Percentiles rank a stretch among this genome's conserved stretches.
Conservation (phyloP, 2,329 filamentous ascomycete genomes). For the Colletotrichum incanum region DNA sequence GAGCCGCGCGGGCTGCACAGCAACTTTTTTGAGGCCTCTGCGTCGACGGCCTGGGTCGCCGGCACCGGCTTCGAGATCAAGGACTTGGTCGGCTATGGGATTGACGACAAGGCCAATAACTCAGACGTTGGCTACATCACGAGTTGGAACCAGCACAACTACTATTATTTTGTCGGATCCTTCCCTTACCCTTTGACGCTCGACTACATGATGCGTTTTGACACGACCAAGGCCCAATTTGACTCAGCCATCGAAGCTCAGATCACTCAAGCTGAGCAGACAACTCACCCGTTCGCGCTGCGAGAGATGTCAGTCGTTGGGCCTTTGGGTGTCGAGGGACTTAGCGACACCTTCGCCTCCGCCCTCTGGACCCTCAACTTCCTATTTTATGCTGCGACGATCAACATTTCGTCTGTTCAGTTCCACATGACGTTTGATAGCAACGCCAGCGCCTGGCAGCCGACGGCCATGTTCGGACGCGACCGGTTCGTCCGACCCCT, state of each 20-base stretch:
- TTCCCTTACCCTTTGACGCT: slow-evolving; percentile 36
- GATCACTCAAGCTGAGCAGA: slow-evolving; percentile 29
- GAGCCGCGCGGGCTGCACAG: slow-evolving; percentile 30
- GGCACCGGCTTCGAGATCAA: slow-evolving; percentile 39
- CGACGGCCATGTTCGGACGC: slow-evolving; percentile 38
- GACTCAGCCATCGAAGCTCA: slow-evolving; percentile 28
- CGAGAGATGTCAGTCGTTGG: slow-evolving; percentile 40
- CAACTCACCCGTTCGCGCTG: slow-evolving; percentile 29
- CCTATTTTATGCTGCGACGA: slow-evolving; percentile 33
- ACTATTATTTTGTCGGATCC: slow-evolving; percentile 37
- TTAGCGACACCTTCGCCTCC: slow-evolving; percentile 38
- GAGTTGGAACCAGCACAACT: slow-evolving; percentile 41
- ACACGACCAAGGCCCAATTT: slow-evolving; percentile 37
- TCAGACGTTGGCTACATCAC: slow-evolving; percentile 35
- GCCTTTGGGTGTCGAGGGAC: slow-evolving; percentile 31
- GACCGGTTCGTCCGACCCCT: slow-evolving; percentile 40
- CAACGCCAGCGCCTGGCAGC: slow-evolving; percentile 39
- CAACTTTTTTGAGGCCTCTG: slow-evolving; percentile 38
- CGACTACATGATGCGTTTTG: slow-evolving; percentile 41
- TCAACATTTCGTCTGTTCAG: slow-evolving; percentile 40
- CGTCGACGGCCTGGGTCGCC: slow-evolving; percentile 37
- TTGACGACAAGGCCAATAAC: slow-evolving; percentile 29
- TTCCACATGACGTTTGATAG: slow-evolving; percentile 40
- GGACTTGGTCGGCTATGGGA: slow-evolving; percentile 3
- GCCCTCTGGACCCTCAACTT: slow-evolving; percentile 39